phyloP scores from a whole-genome alignment of 306 rosid genomes.

The Quercus bicolor region DNA sequence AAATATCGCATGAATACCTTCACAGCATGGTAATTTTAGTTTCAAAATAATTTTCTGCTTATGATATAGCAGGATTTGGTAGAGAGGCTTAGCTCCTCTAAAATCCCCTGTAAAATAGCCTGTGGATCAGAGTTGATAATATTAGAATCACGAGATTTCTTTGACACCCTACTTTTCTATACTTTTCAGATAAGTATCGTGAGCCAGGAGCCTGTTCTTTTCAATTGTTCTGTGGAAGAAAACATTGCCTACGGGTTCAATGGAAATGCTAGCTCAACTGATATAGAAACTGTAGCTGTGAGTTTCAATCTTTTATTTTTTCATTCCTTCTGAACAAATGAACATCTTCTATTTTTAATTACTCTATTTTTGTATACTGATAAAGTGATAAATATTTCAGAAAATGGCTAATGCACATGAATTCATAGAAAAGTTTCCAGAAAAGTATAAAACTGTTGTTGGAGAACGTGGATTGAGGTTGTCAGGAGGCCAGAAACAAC shows the following conservation, averaged over 20 bases:
- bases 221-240: slow-evolving; percentile 80
- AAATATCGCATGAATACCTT: slow-evolving; percentile 70
- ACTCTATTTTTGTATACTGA: background rate
- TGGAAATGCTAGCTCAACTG: slow-evolving; percentile 47
- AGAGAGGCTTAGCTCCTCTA: background rate
- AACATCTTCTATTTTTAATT: background rate
- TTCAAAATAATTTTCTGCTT: background rate
- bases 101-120: background rate
- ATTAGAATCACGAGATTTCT: background rate
- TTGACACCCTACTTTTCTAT: background rate
- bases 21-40: slow-evolving; percentile 61
- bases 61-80: background rate
- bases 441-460: slow-evolving; percentile 53
- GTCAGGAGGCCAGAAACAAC: slow-evolving; percentile 79
- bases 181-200: slow-evolving; percentile 65
- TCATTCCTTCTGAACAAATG: background rate
- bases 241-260: slow-evolving; percentile 76
- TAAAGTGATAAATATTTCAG: slow-evolving; percentile 23
- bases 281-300: slow-evolving; percentile 68
- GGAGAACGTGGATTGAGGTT: slow-evolving; percentile 71
- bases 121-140: background rate
- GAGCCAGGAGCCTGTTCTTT: slow-evolving; percentile 77
- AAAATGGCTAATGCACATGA: slow-evolving; percentile 79
- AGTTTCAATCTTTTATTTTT: slow-evolving; percentile 17
- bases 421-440: slow-evolving; percentile 60